phyloP scores from a whole-genome alignment of 2,329 filamentous ascomycete genomes.

The Sclerotinia spermophila region DNA sequence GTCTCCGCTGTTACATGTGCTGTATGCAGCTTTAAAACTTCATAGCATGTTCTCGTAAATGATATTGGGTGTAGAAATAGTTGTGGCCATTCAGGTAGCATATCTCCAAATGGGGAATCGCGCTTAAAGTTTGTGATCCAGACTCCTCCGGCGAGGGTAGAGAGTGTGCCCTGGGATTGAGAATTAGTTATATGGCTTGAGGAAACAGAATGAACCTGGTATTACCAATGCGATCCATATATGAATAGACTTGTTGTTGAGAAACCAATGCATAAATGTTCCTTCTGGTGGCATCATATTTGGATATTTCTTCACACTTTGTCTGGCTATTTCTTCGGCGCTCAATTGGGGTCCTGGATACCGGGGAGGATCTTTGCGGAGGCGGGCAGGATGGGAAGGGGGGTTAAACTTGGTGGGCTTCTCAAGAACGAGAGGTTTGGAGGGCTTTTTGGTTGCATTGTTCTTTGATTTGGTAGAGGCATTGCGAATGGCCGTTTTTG shows the following conservation, averaged over 20 bases:
- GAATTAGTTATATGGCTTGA: conserved; percentile 4
- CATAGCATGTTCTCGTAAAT: conserved; percentile 60
- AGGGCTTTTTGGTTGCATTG: conserved; percentile 9
- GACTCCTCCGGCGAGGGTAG: conserved; percentile 64
- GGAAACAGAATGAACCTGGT: conserved; percentile 1
- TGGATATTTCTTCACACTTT: conserved; percentile 72
- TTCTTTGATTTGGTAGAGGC: conserved; percentile 37
- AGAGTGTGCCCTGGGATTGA: conserved; percentile 28
- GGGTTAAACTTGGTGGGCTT: conserved; percentile 89
- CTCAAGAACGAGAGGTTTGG: conserved; percentile 68
- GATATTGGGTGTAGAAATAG: conserved; percentile 66
- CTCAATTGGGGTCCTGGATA: conserved; percentile 70
- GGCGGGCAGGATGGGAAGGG: conserved; percentile 77
- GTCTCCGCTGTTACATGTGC: conserved; percentile 66
- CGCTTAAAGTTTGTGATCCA: conserved; percentile 75
- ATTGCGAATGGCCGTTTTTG: conserved; percentile 36
- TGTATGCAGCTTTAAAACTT: conserved; percentile 74
- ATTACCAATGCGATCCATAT: conserved; percentile 78
- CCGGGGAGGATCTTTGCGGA: conserved; percentile 55
- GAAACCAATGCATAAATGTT: conserved; percentile 79
- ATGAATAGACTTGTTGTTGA: conserved; percentile 74
- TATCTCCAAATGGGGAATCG: conserved; percentile 74
- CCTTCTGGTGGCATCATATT: conserved; percentile 83
- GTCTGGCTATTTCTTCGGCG: conserved; percentile 60
- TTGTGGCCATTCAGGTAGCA: conserved; percentile 69